Evolutionary conservation across 2,329 filamentous ascomycete species (phyloP), one percentile per base, ranked within the genome.

Genomic region (Rhinocladiella mackenziei): DNA sequence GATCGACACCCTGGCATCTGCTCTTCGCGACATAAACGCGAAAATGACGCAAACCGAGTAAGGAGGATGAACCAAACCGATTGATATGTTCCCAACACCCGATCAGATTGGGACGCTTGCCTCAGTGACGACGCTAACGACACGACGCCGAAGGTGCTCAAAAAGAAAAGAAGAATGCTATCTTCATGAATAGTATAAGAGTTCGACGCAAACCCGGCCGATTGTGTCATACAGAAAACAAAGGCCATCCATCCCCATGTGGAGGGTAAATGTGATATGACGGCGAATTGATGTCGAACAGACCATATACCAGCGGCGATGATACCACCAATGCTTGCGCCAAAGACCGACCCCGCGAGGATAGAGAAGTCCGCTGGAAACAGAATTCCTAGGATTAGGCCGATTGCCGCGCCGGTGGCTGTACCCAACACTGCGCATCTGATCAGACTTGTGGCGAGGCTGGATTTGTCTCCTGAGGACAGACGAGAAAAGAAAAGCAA

Each of bases 111-210:
- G 25, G 76, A 73, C 39, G 80, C 75, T 53, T 89, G 81, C 11
- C 86, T 80, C 58, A 94, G 75, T 1, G 89, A 89, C 2, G 84
- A 81, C 9, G 87, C 66, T 9, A 84, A 77, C 25, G 84, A 79
- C n/a, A 83, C 74, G 5, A 89, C 65, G 20, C 89, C 89, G 61
- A 97, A 96, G 0, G 89, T 92, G 2, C 81, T 80, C 46, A 96
- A 78, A 68, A 97, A 91, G 69, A 94, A 95, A 2, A 95, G 74
- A 3, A 95, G 75, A 43, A 96, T 96, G 10, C 88, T 86, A 60
- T 98, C 92, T 68, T 98, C 92, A 89, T 92, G 98, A 55, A 98
- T 95, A 0, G 91, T 97, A 67, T 89, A 98, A 0, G 92, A 98
- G 67, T 98, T 98, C 3, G 92, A 92, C 0, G 91, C 91, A 63